These are phyloP conservation scores for Calonectria fujianensis DNA, from an alignment of 2,329 filamentous ascomycete genomes.

Conservation along the genomic window DNA sequence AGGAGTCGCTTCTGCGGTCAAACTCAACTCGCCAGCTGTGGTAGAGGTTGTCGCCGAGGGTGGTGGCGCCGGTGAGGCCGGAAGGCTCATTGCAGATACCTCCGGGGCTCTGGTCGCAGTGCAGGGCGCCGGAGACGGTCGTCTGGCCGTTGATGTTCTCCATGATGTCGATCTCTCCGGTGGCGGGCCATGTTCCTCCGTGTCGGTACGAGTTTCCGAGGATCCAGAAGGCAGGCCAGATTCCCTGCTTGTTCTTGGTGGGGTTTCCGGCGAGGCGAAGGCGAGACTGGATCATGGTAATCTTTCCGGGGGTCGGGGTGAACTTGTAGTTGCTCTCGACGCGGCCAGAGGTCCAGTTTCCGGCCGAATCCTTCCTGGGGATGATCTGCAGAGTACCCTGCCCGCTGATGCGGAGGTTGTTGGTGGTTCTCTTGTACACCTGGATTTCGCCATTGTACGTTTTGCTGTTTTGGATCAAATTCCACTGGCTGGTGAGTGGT, in stretches of 20 bases:
- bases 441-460: slow-evolving; percentile 72
- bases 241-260: slow-evolving; percentile 67
- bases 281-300: slow-evolving; percentile 67
- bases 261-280: slow-evolving; percentile 68
- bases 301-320: slow-evolving; percentile 66
- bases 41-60: slow-evolving; percentile 64
- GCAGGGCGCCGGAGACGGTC: slow-evolving; percentile 69
- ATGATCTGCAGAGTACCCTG: slow-evolving; percentile 71
- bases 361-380: slow-evolving; percentile 62
- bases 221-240: slow-evolving; percentile 77
- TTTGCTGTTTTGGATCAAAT: slow-evolving; percentile 62
- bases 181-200: slow-evolving; percentile 70
- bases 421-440: slow-evolving; percentile 66
- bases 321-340: slow-evolving; percentile 70
- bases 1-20: slow-evolving; percentile 68
- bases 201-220: slow-evolving; percentile 70
- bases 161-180: slow-evolving; percentile 76
- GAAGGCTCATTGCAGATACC: slow-evolving; percentile 71
- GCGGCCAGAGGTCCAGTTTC: slow-evolving; percentile 73
- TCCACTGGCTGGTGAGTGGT: slow-evolving; percentile 64
- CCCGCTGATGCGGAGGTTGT: slow-evolving; percentile 71
- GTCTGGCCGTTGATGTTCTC: slow-evolving; percentile 72
- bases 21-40: slow-evolving; percentile 71
- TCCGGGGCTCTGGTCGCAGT: slow-evolving; percentile 68
- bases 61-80: slow-evolving; percentile 62